A percentile compares a stretch with the other conserved stretches of the same genome.
These are phyloP conservation scores for Suhomyces ambrosiae DNA, from an alignment of 1,139 yeast species.

Conservation along the genomic window DNA sequence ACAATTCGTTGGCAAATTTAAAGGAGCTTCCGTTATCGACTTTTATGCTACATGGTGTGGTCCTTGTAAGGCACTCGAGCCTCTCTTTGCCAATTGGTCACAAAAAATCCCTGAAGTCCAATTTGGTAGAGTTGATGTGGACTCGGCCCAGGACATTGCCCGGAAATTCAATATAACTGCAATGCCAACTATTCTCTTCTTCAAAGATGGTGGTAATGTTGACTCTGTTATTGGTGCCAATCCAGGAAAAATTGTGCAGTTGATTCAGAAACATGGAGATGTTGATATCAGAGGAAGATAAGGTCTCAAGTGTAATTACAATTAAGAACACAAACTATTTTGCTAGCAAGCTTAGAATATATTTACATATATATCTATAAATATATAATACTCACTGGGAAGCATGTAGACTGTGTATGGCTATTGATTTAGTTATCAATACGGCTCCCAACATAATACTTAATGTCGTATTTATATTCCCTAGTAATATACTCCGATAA, in stretches of 20 bases:
- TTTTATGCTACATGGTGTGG: conserved; percentile 53
- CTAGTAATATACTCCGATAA: too few relatives aligned
- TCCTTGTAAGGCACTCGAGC: conserved; percentile 48
- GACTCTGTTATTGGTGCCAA: conserved; percentile 38
- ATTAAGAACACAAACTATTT: neutral
- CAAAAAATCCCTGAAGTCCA: conserved; percentile 41
- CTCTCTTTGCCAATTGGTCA: conserved; percentile 38
- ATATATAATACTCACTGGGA: neutral
- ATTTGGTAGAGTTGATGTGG: conserved; percentile 43
- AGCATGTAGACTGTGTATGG: neutral
- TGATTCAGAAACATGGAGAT: conserved; percentile 28
- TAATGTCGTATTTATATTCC: too few relatives aligned
- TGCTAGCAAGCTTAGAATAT: too few relatives aligned
- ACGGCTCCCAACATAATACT: too few relatives aligned
- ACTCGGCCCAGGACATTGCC: conserved; percentile 34
- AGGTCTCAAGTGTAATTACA: too few relatives aligned
- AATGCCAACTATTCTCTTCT: conserved; percentile 39
- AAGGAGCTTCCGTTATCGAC: conserved; percentile 40
- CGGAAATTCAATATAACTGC: conserved; percentile 34
- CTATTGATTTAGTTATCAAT: too few relatives aligned
- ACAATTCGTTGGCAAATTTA: conserved; percentile 23
- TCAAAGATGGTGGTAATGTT: conserved; percentile 36
- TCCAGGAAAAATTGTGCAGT: conserved; percentile 29
- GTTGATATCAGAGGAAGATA: conserved; percentile 20
- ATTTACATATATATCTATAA: too few relatives aligned